These are phyloP conservation scores for Podospora anserina DNA, from an alignment of 495 filamentous ascomycete genomes.

Conservation along the genomic window DNA sequence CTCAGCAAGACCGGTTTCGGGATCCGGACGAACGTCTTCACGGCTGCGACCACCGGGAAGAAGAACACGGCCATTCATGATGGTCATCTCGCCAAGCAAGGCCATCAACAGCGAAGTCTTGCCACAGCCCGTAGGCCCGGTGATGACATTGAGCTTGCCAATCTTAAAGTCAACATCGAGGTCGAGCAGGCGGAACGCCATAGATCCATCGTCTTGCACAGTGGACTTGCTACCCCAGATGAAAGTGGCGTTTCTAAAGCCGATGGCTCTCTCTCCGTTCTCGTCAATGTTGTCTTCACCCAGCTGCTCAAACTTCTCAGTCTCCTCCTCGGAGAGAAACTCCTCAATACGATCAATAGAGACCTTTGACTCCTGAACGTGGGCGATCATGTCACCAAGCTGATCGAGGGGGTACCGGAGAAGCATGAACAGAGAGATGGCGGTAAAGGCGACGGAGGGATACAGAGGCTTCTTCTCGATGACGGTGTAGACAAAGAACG, in stretches of 20 bases:
- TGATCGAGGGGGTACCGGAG: conserved; percentile 93
- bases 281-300: conserved; percentile 58
- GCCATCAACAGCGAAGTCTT: conserved; percentile 97
- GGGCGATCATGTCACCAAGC: conserved; percentile 97
- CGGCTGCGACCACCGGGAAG: conserved; percentile 79
- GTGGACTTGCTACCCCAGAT: conserved; percentile 78
- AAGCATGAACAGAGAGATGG: conserved; percentile 93
- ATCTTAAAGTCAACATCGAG: conserved; percentile 72
- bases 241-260: conserved; percentile 78
- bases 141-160: conserved; percentile 82
- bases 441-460: conserved; percentile 93
- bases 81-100: conserved; percentile 92
- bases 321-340: conserved; percentile 92
- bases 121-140: conserved; percentile 88
- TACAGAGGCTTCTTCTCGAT: conserved; percentile 86
- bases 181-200: conserved; percentile 79
- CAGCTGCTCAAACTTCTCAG: conserved; percentile 91
- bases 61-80: conserved; percentile 74
- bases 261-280: conserved; percentile 64
- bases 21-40: conserved; percentile 76
- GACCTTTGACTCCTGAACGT: conserved; percentile 96
- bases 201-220: conserved; percentile 54
- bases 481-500: conserved; percentile 88
- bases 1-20: conserved; percentile 82
- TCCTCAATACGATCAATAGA: conserved; percentile 96